These are phyloP conservation scores for Crithidia expoeki DNA, from an alignment of 208 protist genomes.

Conservation along the genomic window DNA sequence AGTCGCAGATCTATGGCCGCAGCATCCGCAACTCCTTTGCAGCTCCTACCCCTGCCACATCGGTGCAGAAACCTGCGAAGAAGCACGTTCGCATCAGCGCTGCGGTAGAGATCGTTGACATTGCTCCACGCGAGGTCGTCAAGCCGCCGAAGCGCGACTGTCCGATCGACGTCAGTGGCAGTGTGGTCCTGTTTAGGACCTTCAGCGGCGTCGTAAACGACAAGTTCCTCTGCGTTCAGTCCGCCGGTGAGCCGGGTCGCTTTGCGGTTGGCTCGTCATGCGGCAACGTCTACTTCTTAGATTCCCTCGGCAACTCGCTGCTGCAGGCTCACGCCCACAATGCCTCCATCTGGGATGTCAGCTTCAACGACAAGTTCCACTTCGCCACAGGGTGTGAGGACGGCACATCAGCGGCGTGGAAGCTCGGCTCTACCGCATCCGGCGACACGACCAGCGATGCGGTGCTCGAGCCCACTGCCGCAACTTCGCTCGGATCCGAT, in stretches of 20 bases:
- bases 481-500: conserved; percentile 68
- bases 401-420: conserved; percentile 65
- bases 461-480: conserved; percentile 48
- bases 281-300: conserved; percentile 87
- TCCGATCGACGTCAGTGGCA: conserved; percentile 63
- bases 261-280: conserved; percentile 79
- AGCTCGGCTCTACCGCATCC: conserved; percentile 34
- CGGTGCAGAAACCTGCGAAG: conserved; percentile 42
- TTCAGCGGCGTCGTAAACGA: conserved; percentile 70
- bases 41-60: conserved; percentile 3
- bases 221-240: conserved; percentile 80
- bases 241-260: conserved; percentile 61
- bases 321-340: conserved; percentile 82
- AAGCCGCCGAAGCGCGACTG: conserved; percentile 35
- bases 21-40: conserved; percentile 14
- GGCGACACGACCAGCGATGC: conserved; percentile 24
- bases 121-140: conserved; percentile 73
- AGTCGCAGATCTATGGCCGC: conserved; percentile 34
- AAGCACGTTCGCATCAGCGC: conserved; percentile 76
- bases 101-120: conserved; percentile 82
- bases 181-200: conserved; percentile 60
- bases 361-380: conserved; percentile 66
- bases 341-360: conserved; percentile 79
- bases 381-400: conserved; percentile 86
- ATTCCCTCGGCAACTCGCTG: conserved; percentile 78